Conservation (phyloP, 306 rosid species). For the Cicer yamashitae region DNA sequence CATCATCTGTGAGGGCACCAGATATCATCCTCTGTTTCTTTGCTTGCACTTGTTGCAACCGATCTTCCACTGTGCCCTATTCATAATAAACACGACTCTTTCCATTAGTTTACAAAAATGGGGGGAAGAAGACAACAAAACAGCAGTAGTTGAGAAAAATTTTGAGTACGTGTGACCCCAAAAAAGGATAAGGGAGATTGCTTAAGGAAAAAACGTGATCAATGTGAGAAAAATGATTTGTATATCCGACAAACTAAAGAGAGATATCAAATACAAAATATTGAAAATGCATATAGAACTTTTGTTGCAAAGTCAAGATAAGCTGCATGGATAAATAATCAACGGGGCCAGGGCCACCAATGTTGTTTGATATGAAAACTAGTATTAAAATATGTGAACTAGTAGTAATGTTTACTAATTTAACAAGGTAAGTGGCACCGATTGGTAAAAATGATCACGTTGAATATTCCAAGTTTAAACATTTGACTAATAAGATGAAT, state of each 20-base stretch:
- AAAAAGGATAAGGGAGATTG: not conserved
- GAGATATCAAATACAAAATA: not conserved
- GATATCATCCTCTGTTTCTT: slow-evolving; percentile 79
- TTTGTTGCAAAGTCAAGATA: slow-evolving; percentile 12
- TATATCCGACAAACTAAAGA: not conserved
- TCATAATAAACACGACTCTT: not conserved
- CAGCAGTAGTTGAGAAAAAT: not conserved
- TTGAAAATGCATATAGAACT: not conserved
- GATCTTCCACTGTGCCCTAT: slow-evolving; percentile 77
- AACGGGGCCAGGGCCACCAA: slow-evolving; percentile 10
- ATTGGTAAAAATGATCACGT: too few species aligned
- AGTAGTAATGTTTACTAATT: not conserved
- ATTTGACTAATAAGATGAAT: slow-evolving; percentile 26
- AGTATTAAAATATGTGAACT: not conserved
- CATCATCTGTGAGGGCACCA: slow-evolving; percentile 80
- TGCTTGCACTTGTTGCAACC: slow-evolving; percentile 77
- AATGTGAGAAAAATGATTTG: slow-evolving; percentile 26
- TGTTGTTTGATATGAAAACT: slow-evolving; percentile 34
- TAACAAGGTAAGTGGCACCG: too few species aligned
- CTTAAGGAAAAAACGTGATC: slow-evolving; percentile 40
- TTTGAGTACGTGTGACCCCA: slow-evolving; percentile 33
- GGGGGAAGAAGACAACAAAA: not conserved
- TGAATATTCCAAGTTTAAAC: not conserved
- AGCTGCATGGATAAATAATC: slow-evolving; percentile 2
- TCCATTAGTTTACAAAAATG: slow-evolving; percentile 18